Conservation (phyloP, 2,329 filamentous ascomycete genomes). For the Magnaporthiopsis incrustans region DNA sequence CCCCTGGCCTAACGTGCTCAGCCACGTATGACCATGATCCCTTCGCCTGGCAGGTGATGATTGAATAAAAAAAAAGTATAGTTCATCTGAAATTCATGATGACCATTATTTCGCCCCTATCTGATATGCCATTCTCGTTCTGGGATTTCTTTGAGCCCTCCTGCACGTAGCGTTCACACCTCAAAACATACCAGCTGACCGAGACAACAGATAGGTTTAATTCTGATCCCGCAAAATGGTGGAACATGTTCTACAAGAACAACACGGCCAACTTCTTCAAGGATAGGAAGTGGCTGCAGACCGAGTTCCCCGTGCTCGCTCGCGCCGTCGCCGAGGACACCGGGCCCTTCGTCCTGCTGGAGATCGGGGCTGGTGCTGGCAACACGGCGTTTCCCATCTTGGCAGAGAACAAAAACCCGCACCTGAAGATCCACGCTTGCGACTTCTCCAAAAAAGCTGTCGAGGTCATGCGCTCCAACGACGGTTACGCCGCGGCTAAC, state of each 20-base stretch:
- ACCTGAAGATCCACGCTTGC: constrained; percentile 81
- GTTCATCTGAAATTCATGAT: constrained; percentile 63
- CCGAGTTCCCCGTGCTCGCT: constrained; percentile 87
- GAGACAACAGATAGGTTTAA: constrained; percentile 66
- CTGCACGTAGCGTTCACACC: not conserved
- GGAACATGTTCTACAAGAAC: constrained; percentile 97
- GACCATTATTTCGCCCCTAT: constrained; percentile 71
- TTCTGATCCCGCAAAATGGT: constrained; percentile 85
- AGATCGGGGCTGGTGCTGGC: constrained; percentile 90
- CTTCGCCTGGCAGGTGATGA: constrained; percentile 25
- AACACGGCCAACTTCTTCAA: constrained; percentile 98
- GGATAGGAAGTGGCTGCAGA: constrained; percentile 91
- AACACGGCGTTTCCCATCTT: constrained; percentile 94
- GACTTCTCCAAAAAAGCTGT: constrained; percentile 96
- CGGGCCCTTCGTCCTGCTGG: constrained; percentile 65
- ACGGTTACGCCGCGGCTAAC: constrained; percentile 54
- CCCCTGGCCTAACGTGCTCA: constrained; percentile 1
- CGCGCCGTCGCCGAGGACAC: constrained; percentile 64
- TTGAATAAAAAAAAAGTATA: constrained; percentile 54
- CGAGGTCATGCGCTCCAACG: constrained; percentile 78
- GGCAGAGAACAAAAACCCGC: constrained; percentile 71
- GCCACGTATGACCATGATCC: not conserved
- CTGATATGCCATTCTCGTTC: constrained; percentile 34
- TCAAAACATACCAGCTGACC: constrained; percentile 29
- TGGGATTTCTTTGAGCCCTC: not conserved